These are phyloP conservation scores for Pelargonium myrrhifolium DNA, from an alignment of 441 rosid genomes.

Conservation along the genomic window DNA sequence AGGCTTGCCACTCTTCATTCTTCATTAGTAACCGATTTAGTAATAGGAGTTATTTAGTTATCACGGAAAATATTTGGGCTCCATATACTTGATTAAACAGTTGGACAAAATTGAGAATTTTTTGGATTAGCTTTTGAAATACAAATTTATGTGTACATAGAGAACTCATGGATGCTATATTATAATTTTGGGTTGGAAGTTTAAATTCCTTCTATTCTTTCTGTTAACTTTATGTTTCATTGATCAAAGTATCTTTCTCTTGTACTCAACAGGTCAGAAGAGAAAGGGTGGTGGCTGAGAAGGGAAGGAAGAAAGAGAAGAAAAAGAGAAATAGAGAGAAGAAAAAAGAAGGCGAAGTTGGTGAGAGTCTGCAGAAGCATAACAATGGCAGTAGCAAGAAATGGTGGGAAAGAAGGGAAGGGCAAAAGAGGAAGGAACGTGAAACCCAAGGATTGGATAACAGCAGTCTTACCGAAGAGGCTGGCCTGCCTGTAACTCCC, in stretches of 20 bases:
- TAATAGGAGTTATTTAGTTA: background rate
- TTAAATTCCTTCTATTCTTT: background rate
- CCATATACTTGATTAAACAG: background rate
- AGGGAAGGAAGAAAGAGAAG: background rate
- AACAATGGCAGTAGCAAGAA: background rate
- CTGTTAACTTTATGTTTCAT: too few species aligned
- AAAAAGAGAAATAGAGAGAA: background rate
- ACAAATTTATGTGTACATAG: too few species aligned
- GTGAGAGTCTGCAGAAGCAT: background rate
- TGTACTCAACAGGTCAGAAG: background rate
- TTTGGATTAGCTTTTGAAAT: too few species aligned
- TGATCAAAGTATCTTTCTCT: background rate
- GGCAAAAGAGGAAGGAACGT: background rate
- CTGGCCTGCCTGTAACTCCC: background rate
- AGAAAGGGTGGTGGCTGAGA: constrained; percentile 2
- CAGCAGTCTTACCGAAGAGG: constrained; percentile 18
- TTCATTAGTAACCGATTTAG: background rate
- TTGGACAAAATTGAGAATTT: background rate
- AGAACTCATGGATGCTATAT: background rate
- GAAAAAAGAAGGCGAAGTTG: background rate
- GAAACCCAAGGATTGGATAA: constrained; percentile 8
- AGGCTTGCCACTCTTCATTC: too few species aligned
- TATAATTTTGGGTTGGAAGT: background rate
- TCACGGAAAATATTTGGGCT: background rate
- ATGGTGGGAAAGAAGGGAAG: background rate